Percentiles rank a stretch among this genome's conserved stretches.
Conservation (phyloP, 345 rosid species). For the Populus nigra region DNA sequence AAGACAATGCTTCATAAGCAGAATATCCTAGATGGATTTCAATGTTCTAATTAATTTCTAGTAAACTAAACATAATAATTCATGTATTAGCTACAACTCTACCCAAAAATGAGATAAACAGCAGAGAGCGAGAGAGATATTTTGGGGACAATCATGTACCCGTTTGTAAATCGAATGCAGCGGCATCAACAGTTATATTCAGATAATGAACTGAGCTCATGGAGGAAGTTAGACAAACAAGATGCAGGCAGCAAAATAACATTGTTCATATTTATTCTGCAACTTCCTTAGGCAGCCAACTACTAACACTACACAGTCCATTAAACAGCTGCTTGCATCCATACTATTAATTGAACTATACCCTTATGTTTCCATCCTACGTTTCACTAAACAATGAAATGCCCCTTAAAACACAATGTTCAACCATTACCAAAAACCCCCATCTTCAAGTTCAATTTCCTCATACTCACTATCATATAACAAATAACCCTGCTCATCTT, state of each 20-base stretch:
- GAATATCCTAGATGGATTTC: neutral
- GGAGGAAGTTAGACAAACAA: neutral
- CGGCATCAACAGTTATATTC: neutral
- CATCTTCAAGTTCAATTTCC: constrained; percentile 24
- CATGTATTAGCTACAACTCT: neutral
- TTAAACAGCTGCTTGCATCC: neutral
- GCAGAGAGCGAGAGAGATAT: neutral
- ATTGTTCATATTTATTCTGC: no score
- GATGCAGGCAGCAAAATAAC: neutral
- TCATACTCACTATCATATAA: constrained; percentile 48
- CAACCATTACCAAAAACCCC: constrained; percentile 17
- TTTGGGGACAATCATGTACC: constrained; percentile 1
- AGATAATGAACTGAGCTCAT: constrained; percentile 3
- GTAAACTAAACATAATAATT: neutral
- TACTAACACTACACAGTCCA: neutral
- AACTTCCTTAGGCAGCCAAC: constrained; percentile 1
- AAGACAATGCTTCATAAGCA: neutral
- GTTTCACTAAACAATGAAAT: neutral
- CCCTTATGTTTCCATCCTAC: neutral
- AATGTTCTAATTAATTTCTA: neutral
- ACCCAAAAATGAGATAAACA: neutral
- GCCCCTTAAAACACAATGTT: neutral
- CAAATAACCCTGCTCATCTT: constrained; percentile 41
- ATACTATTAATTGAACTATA: neutral
- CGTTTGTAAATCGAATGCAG: neutral